Evolutionary conservation across 805 yeast species (phyloP).

Genomic region (Wilhelminamyces savonicus): DNA sequence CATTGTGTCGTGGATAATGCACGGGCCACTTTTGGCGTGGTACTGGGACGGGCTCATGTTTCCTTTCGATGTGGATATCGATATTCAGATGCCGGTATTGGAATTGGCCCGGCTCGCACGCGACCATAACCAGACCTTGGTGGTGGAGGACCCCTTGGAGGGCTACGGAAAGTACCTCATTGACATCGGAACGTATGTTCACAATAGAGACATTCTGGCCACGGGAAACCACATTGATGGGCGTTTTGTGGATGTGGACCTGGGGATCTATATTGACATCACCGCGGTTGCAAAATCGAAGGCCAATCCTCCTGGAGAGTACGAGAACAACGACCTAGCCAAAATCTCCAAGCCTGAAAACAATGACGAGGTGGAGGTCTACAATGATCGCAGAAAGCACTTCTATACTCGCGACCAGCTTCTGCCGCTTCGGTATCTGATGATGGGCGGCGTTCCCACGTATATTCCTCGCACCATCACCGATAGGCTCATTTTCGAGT

Average conservation of each 20-base stretch:
- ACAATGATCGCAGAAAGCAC: constrained; percentile 12
- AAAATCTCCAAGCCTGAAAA: constrained; percentile 4
- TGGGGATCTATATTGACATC: constrained; percentile 11
- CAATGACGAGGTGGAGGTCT: constrained; percentile 7
- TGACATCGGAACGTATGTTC: constrained; percentile 13
- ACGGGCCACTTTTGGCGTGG: constrained; percentile 11
- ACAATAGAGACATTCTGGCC: constrained; percentile 8
- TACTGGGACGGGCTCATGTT: constrained; percentile 12
- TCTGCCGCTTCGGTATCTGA: constrained; percentile 12
- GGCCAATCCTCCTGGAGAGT: constrained; percentile 6
- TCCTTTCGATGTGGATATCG: constrained; percentile 10
- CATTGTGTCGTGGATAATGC: constrained; percentile 11
- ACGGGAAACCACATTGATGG: constrained; percentile 10
- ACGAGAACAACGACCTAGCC: constrained; percentile 5
- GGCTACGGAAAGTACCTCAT: constrained; percentile 14
- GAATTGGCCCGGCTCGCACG: constrained; percentile 5
- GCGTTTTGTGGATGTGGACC: constrained; percentile 10
- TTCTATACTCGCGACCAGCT: constrained; percentile 11
- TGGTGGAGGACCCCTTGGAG: constrained; percentile 11
- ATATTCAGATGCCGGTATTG: constrained; percentile 10
- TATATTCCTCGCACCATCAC: constrained; percentile 10
- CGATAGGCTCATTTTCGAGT: constrained; percentile 12
- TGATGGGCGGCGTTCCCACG: constrained; percentile 12
- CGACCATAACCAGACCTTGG: constrained; percentile 9
- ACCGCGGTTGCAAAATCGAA: constrained; percentile 9